These are phyloP conservation scores for Scheffersomyces ergatensis DNA, from an alignment of 805 yeast genomes.

Conservation along the genomic window DNA sequence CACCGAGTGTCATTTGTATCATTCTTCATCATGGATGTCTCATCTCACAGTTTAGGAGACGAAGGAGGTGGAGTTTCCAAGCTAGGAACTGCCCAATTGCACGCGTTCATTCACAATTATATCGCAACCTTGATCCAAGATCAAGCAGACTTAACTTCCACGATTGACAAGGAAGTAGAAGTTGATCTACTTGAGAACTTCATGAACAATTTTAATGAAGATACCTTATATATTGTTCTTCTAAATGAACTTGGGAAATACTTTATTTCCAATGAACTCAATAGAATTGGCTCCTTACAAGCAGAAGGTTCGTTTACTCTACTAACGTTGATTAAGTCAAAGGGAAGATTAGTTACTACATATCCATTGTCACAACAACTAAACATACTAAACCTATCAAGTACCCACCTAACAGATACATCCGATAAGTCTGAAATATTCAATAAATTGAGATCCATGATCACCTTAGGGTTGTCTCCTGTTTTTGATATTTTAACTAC, in stretches of 20 bases:
- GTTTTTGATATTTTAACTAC: conserved; percentile 53
- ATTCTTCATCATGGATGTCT: no score
- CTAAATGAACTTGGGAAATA: conserved; percentile 5
- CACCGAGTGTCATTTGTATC: no score
- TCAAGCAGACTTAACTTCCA: no score
- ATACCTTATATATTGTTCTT: conserved; percentile 17
- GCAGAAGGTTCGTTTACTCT: conserved; percentile 11
- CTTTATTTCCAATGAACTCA: conserved; percentile 8
- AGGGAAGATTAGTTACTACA: conserved; percentile 21
- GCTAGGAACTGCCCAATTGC: background rate
- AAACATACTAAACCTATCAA: conserved; percentile 31
- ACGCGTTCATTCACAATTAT: background rate
- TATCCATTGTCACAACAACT: conserved; percentile 26
- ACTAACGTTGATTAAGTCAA: conserved; percentile 43
- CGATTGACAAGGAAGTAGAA: no score
- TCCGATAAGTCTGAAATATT: conserved; percentile 23
- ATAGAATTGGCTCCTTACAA: conserved; percentile 1
- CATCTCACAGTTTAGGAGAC: background rate
- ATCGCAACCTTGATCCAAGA: background rate
- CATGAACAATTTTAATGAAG: conserved; percentile 16
- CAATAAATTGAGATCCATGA: conserved; percentile 56
- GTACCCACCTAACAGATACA: conserved; percentile 3
- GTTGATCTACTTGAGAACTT: conserved; percentile 6
- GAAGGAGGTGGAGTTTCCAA: background rate
- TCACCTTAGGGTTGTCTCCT: conserved; percentile 65